Base-by-base conservation (phyloP, 164 flowering plant genomes). In the Dillenia suffruticosa region DNA sequence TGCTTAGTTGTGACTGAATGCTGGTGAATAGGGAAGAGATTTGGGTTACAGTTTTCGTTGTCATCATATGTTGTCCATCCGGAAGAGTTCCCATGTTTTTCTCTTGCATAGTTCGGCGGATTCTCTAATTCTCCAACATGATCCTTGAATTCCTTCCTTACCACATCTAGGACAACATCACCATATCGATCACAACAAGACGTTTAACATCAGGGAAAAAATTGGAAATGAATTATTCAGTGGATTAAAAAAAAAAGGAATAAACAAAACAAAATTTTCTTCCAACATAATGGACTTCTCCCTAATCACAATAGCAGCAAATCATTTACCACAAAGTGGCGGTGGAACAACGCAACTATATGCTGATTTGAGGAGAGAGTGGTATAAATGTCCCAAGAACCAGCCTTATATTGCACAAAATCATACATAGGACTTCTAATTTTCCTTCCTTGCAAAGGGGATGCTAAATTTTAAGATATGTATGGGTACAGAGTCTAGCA, bases 131-230 rank as follows among this genome's bases (percentile, higher is more conserved):
- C 89, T 12, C 82, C 80, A 8, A 84, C 84, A 59, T 92, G 93
- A 46, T 85, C 87, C 69, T 85, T 91, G 83, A 88, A 87, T 64
- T 91, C 97, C 62, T 85, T 91, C 56, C 77, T 81, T 73, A 90
- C 91, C 64, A 90, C 97, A 67, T 85, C 88, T 59, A 87, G 56
- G 5, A 88, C 97, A 3, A 81, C 76, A 45, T 86, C 91, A 0
- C 97, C 95, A 66, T 91, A 79, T 16, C 78, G 68, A 56, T 90
- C 97, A 54, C 94, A 86, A 89, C 92, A 87, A 54, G 90, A 65
- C 70, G 93, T 90, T 54, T 15, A 49, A 49, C 11, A 47, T 22
- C 51, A 60, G 46, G 17, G 45, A 55, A 17, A 60, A 10, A 44
- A 47, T n/a, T 47, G 52, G 45, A 8, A 44, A 51, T 32, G 5